Conservation (phyloP, 1,284 basidiomycete species). For the Erythrobasidium hasegawianum region DNA sequence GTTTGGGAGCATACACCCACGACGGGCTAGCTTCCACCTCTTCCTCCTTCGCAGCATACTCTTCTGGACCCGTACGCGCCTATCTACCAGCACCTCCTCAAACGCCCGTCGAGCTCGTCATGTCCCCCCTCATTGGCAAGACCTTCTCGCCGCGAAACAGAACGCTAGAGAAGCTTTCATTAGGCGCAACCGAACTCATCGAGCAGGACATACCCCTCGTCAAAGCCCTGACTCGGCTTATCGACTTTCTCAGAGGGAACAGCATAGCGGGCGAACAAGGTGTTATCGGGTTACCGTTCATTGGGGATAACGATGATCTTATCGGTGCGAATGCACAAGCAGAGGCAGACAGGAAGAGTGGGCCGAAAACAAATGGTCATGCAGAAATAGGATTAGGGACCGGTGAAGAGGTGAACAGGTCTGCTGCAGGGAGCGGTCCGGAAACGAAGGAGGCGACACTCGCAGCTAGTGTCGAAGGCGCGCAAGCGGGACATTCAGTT, state of each 20-base stretch:
- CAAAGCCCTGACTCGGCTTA: conserved; percentile 36
- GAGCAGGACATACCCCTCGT: conserved; percentile 42
- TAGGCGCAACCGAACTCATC: conserved; percentile 42
- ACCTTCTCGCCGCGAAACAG: conserved; percentile 40
- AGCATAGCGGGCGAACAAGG: conserved; percentile 36
- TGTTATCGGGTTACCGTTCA: conserved; percentile 18
- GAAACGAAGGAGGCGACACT: too few relatives aligned
- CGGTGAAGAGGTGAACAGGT: too few relatives aligned
- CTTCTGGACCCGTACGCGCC: conserved; percentile 29
- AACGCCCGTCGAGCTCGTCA: conserved; percentile 43
- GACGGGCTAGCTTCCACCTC: conserved; percentile 22
- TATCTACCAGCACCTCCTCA: conserved; percentile 41
- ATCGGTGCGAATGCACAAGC: not conserved
- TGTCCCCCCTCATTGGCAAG: conserved; percentile 36
- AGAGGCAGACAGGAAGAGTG: not conserved
- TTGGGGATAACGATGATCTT: conserved; percentile 14
- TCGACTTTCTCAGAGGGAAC: conserved; percentile 41
- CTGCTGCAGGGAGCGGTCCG: too few relatives aligned
- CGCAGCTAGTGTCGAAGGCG: too few relatives aligned
- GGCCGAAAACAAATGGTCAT: not conserved
- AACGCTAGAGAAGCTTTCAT: conserved; percentile 36
- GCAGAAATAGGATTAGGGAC: too few relatives aligned
- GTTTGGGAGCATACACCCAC: conserved; percentile 10
- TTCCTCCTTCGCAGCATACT: conserved; percentile 24
- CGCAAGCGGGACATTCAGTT: too few relatives aligned